Evolutionary conservation across 2,329 filamentous ascomycete genomes (phyloP).

Genomic region (Cladophialophora bantiana): DNA sequence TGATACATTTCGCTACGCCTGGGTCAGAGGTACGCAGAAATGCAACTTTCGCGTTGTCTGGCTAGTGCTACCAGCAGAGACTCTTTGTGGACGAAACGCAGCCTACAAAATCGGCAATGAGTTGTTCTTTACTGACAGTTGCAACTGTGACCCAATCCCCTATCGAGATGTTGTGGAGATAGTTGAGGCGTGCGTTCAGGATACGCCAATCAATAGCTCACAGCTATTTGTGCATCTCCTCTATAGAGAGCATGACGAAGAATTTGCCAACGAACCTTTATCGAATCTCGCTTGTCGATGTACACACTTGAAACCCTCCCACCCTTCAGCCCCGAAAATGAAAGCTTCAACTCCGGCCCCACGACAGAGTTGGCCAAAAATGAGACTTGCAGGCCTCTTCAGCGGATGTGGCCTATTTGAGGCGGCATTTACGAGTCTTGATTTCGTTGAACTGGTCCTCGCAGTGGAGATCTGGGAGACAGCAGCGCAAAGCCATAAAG

Average conservation of each 20-base stretch:
- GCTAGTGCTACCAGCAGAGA: slow-evolving; percentile 76
- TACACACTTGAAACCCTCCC: neutral
- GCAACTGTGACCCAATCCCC: slow-evolving; percentile 67
- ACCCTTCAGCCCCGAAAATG: no score
- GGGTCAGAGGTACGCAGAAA: slow-evolving; percentile 64
- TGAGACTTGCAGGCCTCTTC: slow-evolving; percentile 68
- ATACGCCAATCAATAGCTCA: slow-evolving; percentile 50
- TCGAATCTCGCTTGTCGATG: slow-evolving; percentile 4
- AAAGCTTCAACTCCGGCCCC: neutral
- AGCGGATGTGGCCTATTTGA: slow-evolving; percentile 81
- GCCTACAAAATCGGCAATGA: slow-evolving; percentile 74
- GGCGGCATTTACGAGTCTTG: slow-evolving; percentile 68
- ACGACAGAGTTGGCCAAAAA: neutral
- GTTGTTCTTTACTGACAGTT: slow-evolving; percentile 78
- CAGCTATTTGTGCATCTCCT: slow-evolving; percentile 75
- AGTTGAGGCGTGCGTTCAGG: slow-evolving; percentile 65
- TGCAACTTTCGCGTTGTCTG: slow-evolving; percentile 68
- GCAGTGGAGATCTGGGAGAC: slow-evolving; percentile 70
- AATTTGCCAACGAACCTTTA: slow-evolving; percentile 44
- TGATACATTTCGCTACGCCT: slow-evolving; percentile 70
- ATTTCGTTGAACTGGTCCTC: slow-evolving; percentile 67
- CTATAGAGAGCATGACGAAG: slow-evolving; percentile 69
- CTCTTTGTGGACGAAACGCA: slow-evolving; percentile 68
- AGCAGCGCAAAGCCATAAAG: slow-evolving; percentile 76
- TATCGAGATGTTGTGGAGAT: slow-evolving; percentile 65